A percentile compares a stretch with the other conserved stretches of the same genome.
phyloP scores from a whole-genome alignment of 2,329 filamentous ascomycete species.

The Scedosporium boydii region DNA sequence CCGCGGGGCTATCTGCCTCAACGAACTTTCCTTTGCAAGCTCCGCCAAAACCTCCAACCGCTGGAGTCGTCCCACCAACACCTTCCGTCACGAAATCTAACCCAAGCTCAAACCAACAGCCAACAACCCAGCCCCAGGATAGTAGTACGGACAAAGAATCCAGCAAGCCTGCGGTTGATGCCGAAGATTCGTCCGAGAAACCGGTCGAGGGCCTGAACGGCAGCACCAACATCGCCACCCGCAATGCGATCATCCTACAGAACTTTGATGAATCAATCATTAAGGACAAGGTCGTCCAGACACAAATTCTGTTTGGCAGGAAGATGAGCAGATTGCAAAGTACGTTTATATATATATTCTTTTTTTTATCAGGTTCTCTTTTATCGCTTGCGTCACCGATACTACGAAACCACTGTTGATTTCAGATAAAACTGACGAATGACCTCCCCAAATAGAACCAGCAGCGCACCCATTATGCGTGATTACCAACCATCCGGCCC shows the following conservation, averaged over 20 bases:
- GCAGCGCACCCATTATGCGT: slow-evolving; percentile 54
- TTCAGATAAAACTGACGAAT: not conserved
- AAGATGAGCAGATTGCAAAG: slow-evolving; percentile 49
- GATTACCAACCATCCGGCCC: slow-evolving; percentile 73
- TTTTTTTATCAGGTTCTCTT: not conserved
- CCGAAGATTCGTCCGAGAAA: not conserved
- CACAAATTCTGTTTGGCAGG: slow-evolving; percentile 47
- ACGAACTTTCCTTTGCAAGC: not conserved
- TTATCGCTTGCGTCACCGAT: not conserved
- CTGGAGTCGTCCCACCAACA: not conserved
- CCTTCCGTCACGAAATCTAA: not conserved
- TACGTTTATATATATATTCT: slow-evolving; percentile 22
- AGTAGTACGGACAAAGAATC: not conserved
- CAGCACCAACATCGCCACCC: slow-evolving; percentile 31
- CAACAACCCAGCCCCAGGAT: not conserved
- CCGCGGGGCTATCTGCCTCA: not conserved
- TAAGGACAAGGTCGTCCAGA: slow-evolving; percentile 47
- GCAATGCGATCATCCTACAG: slow-evolving; percentile 49
- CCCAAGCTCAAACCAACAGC: not conserved
- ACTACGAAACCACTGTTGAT: not conserved
- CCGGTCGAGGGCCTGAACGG: not conserved
- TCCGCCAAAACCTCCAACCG: not conserved
- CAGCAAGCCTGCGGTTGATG: not conserved
- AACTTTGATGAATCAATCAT: slow-evolving; percentile 49
- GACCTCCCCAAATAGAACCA: slow-evolving; percentile 29